Base-by-base conservation (phyloP, 2,329 filamentous ascomycete genomes). In the Cytospora piceicola region DNA sequence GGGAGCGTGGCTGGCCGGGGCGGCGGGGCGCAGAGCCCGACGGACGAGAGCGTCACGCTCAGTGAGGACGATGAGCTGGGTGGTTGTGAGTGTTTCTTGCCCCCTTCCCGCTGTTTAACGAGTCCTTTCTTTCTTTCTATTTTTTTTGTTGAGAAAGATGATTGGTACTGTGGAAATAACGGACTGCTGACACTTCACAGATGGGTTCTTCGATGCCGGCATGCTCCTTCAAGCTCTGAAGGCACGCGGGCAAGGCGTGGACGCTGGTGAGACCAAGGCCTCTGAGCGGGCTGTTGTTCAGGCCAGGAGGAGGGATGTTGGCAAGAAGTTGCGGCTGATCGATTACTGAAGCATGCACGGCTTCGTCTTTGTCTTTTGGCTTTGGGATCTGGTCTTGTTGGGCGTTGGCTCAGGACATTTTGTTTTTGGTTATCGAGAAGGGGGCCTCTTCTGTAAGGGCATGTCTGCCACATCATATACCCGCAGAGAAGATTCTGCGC, bases 121-220 rank as follows among this genome's bases (percentile, higher is more conserved):
- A 29, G 27, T 61, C n/a, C 29, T 61, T 64, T 63, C 73, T 62
- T 17, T 22, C 58, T 66, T 63, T 52, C 55, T 9, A 57, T 42
- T 17, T 6, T 52, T 15, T 34, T 32, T 27, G 54, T 73, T 61
- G n/a, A 27, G 53, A 8, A 9, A 34, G n/a, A n/a, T n/a, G 27
- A 24, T 7, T 6, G 14, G 8, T 24, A 20, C 15, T 17, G n/a
- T 39, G 20, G 24, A 32, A 46, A 29, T 2, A 22, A n/a, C 15
- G 22, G 3, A 24, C 24, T 36, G 20, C 60, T 55, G 32, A 70
- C 67, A 71, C 69, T 72, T 78, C 77, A n/a, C 74, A 97, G 94
- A 97, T 82, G 94, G 94, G 36, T 97, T 98, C 82, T 98, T 98
- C 79, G 94, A 98, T 75, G 93, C 94, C 0, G 94, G 94, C 17